A percentile compares a stretch with the other conserved stretches of the same genome.
phyloP scores from a whole-genome alignment of 2,329 filamentous ascomycete genomes.

The Hypocrella siamensis region DNA sequence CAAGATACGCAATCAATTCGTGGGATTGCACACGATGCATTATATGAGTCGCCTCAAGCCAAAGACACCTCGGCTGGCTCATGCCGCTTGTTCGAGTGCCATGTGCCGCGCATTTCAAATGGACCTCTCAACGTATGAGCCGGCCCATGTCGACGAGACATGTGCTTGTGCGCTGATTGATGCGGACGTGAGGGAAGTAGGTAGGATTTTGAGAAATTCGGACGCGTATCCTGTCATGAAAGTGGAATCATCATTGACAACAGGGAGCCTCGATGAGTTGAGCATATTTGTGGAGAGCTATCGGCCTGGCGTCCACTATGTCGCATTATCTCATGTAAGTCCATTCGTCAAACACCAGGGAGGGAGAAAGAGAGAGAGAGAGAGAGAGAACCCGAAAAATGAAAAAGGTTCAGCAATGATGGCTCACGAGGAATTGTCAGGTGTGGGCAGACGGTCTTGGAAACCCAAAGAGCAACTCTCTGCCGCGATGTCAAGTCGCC shows the following conservation, averaged over 20 bases:
- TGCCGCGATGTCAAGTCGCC: slow-evolving; percentile 15
- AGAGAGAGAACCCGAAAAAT: no score
- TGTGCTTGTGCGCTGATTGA: slow-evolving; percentile 10
- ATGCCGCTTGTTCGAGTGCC: slow-evolving; percentile 10
- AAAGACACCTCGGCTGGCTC: slow-evolving; percentile 5
- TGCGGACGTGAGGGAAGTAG: slow-evolving; percentile 7
- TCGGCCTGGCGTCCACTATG: slow-evolving; percentile 10
- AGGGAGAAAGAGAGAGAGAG: no score
- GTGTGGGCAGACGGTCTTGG: slow-evolving; percentile 21
- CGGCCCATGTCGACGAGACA: slow-evolving; percentile 7
- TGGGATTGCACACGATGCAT: slow-evolving; percentile 10
- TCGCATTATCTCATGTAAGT: slow-evolving; percentile 18
- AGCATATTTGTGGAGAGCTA: slow-evolving; percentile 10
- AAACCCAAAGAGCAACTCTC: slow-evolving; percentile 13
- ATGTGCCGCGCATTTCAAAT: slow-evolving; percentile 15
- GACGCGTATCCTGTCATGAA: slow-evolving; percentile 8
- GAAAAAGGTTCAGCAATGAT: no score
- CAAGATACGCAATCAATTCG: slow-evolving; percentile 10
- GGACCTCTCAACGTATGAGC: slow-evolving; percentile 11
- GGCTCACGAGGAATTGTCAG: no score
- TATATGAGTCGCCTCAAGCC: slow-evolving; percentile 9
- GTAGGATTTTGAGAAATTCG: slow-evolving; percentile 5
- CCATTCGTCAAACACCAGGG: no score
- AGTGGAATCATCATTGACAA: slow-evolving; percentile 2
- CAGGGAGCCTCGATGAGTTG: slow-evolving; percentile 4